These are phyloP conservation scores for Phytophthora kernoviae DNA, from an alignment of 352 stramenopile genomes.

Conservation along the genomic window DNA sequence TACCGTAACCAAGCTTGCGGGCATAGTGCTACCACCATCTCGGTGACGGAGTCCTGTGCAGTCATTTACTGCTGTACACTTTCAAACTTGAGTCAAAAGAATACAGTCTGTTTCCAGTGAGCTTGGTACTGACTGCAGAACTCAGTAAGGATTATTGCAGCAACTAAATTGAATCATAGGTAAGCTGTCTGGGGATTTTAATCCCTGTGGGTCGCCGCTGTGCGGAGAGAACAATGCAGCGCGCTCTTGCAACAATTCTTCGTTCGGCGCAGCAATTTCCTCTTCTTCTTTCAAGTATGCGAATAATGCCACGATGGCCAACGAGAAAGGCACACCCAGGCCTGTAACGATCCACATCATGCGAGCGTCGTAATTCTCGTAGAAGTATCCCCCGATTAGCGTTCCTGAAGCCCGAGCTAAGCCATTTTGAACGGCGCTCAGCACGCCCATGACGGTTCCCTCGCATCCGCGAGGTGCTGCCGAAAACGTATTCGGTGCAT, in stretches of 20 bases:
- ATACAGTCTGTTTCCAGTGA: too few species aligned
- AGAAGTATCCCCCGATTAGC: slow-evolving; percentile 75
- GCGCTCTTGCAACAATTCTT: slow-evolving; percentile 20
- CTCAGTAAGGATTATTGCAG: too few species aligned
- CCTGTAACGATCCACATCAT: slow-evolving; percentile 72
- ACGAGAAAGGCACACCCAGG: slow-evolving; percentile 62
- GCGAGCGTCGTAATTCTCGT: slow-evolving; percentile 66
- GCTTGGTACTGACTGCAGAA: too few species aligned
- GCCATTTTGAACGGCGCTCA: slow-evolving; percentile 76
- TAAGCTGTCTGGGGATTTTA: slow-evolving; percentile 28
- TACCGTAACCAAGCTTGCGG: too few species aligned
- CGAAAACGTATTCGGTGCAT: slow-evolving; percentile 71
- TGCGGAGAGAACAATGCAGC: slow-evolving; percentile 31
- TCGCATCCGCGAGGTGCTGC: slow-evolving; percentile 57
- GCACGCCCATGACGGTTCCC: slow-evolving; percentile 71
- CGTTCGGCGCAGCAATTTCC: slow-evolving; percentile 3
- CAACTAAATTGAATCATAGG: slow-evolving; percentile 24
- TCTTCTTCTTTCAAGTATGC: slow-evolving; percentile 63
- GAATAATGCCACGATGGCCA: slow-evolving; percentile 61
- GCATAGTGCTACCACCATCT: too few species aligned
- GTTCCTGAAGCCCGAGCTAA: slow-evolving; percentile 61
- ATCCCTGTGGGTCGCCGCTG: slow-evolving; percentile 21
- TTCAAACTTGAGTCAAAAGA: too few species aligned
- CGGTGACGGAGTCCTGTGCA: too few species aligned
- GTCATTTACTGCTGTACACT: too few species aligned